Conservation (phyloP, 176 grass and related monocot species). For the Aechmea fasciata region DNA sequence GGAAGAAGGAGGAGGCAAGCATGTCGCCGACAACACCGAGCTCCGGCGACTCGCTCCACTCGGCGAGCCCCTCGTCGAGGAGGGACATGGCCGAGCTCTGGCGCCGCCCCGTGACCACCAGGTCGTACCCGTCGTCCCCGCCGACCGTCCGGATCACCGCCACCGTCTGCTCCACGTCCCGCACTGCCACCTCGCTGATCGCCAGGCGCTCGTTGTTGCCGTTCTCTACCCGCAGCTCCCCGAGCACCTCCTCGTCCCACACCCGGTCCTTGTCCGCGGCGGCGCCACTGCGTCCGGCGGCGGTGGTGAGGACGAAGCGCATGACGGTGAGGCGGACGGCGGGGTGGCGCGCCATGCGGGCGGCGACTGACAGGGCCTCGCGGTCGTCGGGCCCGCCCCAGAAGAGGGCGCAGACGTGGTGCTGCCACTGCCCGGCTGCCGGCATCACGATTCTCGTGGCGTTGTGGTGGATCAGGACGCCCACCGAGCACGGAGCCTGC, state of each 20-base stretch:
- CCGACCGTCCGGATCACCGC: background rate
- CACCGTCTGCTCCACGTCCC: constrained; percentile 3
- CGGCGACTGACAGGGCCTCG: constrained; percentile 21
- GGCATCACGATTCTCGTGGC: background rate
- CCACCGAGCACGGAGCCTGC: constrained; percentile 22
- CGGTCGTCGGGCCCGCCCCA: constrained; percentile 35
- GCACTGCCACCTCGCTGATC: constrained; percentile 11
- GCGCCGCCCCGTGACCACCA: constrained; percentile 20
- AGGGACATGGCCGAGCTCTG: background rate
- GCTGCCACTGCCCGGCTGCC: background rate
- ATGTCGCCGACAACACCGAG: constrained; percentile 37
- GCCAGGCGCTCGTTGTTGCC: constrained; percentile 8
- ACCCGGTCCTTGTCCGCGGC: background rate
- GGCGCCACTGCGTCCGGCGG: no score
- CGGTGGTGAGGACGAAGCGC: background rate
- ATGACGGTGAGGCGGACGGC: background rate
- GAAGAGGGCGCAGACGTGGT: constrained; percentile 17
- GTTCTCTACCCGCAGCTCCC: constrained; percentile 13
- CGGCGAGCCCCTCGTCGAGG: constrained; percentile 4
- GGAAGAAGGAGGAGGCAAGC: constrained; percentile 26
- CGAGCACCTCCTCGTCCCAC: constrained; percentile 17
- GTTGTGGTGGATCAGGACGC: constrained; percentile 10
- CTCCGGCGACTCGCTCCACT: constrained; percentile 36
- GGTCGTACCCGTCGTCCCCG: constrained; percentile 8
- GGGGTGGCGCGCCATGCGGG: constrained; percentile 12